Conservation (phyloP, 495 filamentous ascomycete species). For the Aspergillus cavernicola region DNA sequence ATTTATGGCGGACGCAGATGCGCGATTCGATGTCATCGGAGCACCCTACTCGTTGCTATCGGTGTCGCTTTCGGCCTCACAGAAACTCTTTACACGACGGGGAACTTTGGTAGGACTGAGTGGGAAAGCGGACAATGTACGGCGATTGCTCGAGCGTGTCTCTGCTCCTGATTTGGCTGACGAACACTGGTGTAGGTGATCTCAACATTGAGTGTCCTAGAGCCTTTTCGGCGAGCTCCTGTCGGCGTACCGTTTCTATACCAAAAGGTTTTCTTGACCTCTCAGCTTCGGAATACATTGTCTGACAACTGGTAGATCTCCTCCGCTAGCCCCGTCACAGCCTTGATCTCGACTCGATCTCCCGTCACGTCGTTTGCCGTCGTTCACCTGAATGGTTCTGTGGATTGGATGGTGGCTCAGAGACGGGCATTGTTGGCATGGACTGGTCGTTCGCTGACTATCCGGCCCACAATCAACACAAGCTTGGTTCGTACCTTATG, state of each 20-base stretch:
- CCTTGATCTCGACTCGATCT: slow-evolving; percentile 81
- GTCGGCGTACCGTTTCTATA: slow-evolving; percentile 92
- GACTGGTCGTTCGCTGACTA: slow-evolving; percentile 82
- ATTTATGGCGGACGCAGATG: slow-evolving; percentile 55
- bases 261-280: slow-evolving; percentile 53
- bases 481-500: slow-evolving; percentile 52
- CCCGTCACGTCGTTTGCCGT: slow-evolving; percentile 79
- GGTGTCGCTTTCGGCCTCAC: slow-evolving; percentile 86
- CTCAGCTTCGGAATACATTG: neutral
- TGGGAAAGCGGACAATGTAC: slow-evolving; percentile 86
- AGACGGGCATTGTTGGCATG: slow-evolving; percentile 84
- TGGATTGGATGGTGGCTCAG: slow-evolving; percentile 92
- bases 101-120: slow-evolving; percentile 87
- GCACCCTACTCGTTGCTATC: slow-evolving; percentile 88
- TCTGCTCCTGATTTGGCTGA: neutral
- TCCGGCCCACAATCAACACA: slow-evolving; percentile 69
- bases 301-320: slow-evolving; percentile 51
- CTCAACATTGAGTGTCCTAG: slow-evolving; percentile 83
- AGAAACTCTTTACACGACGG: slow-evolving; percentile 84
- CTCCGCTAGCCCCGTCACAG: slow-evolving; percentile 79
- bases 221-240: slow-evolving; percentile 70
- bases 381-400: slow-evolving; percentile 85
- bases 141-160: slow-evolving; percentile 9
- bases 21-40: slow-evolving; percentile 87
- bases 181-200: slow-evolving; percentile 48